Conservation (phyloP, 306 rosid species). For the Castanea mollissima region DNA sequence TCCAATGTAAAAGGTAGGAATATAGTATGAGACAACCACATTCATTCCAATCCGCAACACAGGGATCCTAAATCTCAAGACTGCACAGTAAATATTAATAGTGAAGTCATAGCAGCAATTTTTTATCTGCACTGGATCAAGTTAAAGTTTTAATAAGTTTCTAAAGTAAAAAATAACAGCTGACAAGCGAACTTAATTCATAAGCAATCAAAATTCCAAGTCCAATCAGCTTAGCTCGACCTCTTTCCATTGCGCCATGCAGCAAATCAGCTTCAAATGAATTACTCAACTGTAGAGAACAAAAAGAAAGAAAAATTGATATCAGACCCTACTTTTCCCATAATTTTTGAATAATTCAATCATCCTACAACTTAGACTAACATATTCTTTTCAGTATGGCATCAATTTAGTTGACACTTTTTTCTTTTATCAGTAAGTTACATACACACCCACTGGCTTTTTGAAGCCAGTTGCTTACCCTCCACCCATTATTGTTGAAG, state of each 20-base stretch:
- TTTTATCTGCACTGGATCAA: conserved; percentile 32
- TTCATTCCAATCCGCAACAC: conserved; percentile 19
- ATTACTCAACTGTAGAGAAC: conserved; percentile 46
- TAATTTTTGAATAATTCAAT: not conserved
- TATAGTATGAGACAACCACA: not conserved
- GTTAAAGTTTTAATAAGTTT: conserved; percentile 22
- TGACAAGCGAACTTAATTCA: conserved; percentile 40
- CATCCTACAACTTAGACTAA: not conserved
- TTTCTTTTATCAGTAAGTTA: no score
- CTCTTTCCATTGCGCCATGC: conserved; percentile 22
- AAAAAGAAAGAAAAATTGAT: conserved; percentile 10
- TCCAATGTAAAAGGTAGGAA: not conserved
- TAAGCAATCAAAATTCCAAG: conserved; percentile 33
- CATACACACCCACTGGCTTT: no score
- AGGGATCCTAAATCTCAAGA: not conserved
- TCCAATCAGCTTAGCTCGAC: conserved; percentile 26
- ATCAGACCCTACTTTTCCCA: conserved; percentile 19
- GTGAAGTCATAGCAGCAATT: conserved; percentile 24
- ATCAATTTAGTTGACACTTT: not conserved
- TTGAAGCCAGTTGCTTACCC: no score
- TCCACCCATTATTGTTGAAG: no score
- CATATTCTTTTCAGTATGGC: not conserved
- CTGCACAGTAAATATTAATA: conserved; percentile 33
- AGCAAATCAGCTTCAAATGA: conserved; percentile 20
- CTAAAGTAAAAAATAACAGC: conserved; percentile 31